Base-by-base conservation (phyloP, 2,329 filamentous ascomycete genomes). In the Ascochyta lentis region DNA sequence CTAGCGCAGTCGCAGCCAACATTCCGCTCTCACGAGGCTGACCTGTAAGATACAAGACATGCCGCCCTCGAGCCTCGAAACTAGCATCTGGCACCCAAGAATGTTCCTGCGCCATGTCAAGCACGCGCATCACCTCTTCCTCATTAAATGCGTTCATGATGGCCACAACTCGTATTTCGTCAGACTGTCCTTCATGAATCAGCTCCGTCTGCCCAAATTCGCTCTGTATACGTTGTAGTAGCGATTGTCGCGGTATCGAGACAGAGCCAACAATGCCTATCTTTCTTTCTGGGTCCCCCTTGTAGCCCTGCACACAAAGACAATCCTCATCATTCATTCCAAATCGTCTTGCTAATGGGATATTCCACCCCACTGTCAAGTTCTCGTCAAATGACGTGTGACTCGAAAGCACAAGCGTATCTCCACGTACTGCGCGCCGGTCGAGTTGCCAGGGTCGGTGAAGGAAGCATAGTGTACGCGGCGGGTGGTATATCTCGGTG, bases 81-180 rank as follows among this genome's bases (percentile, higher is more conserved):
- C 56, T 58, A 24, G 55, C 37, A 9, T 47, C 49, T 23, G 26
- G 43, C 22, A 72, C 56, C 71, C 70, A 73, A 1, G 61, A 63
- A 8, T 56, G 58, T 43, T 67, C 50, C 23, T 60, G 49, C 7
- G 69, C 66, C 39, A 67, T 60, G 8, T 70, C 66, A 1, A 76
- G 12, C 6, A 77, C 74, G 5, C 75, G 63, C 34, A 68, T 49
- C 1, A 78, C 70, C 48, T 76, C 74, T 3, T 74, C 70, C 6
- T 70, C 63, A 41, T 72, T 67, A 45, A 78, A 78, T 0, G 75
- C 76, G 46, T 77, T 78, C 76, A 78, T 78, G 31, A 77, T 75
- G 3, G 76, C 76, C 6, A 75, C 45, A 9, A 67, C 58, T 16
- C 45, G 53, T 26, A 68, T 66, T 33, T 72, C 67, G 7, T 66